Conservation (phyloP, 2,329 filamentous ascomycete species). For the Claviceps cyperi region DNA sequence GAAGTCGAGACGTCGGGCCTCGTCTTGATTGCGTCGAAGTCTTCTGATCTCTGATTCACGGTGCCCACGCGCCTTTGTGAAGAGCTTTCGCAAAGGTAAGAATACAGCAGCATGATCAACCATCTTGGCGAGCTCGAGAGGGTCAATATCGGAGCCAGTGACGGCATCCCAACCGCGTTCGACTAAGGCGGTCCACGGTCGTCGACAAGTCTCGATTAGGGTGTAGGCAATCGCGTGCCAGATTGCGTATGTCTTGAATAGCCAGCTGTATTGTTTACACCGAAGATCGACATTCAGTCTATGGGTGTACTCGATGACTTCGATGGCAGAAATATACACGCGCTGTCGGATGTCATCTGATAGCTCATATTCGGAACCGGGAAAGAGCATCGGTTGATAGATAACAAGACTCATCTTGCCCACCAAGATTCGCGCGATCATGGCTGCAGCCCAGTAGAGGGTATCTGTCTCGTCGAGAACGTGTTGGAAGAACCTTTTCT, state of each 20-base stretch:
- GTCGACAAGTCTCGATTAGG: slow-evolving; percentile 30
- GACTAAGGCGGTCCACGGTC: slow-evolving; percentile 33
- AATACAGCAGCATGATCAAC: slow-evolving; percentile 34
- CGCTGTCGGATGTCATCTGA: slow-evolving; percentile 50
- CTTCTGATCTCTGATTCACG: slow-evolving; percentile 35
- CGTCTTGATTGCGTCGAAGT: slow-evolving; percentile 32
- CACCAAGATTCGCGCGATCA: slow-evolving; percentile 55
- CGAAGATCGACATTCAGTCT: slow-evolving; percentile 46
- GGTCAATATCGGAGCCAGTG: slow-evolving; percentile 23
- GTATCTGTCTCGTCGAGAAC: slow-evolving; percentile 33
- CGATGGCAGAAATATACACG: slow-evolving; percentile 56
- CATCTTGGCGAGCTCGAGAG: slow-evolving; percentile 29
- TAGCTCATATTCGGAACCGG: slow-evolving; percentile 39
- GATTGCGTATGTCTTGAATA: slow-evolving; percentile 35
- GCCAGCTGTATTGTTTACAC: slow-evolving; percentile 32
- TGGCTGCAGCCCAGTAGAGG: slow-evolving; percentile 54
- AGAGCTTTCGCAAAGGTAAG: slow-evolving; percentile 39
- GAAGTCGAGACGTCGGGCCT: slow-evolving; percentile 33
- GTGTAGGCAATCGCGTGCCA: slow-evolving; percentile 37
- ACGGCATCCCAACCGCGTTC: slow-evolving; percentile 37
- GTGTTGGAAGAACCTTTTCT: slow-evolving; percentile 38
- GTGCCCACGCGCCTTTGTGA: slow-evolving; percentile 35
- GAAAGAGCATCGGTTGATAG: slow-evolving; percentile 57
- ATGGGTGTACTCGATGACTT: slow-evolving; percentile 56
- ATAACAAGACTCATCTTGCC: slow-evolving; percentile 67